Evolutionary conservation across 805 yeast species (phyloP).

Genomic region (Candida maris): DNA sequence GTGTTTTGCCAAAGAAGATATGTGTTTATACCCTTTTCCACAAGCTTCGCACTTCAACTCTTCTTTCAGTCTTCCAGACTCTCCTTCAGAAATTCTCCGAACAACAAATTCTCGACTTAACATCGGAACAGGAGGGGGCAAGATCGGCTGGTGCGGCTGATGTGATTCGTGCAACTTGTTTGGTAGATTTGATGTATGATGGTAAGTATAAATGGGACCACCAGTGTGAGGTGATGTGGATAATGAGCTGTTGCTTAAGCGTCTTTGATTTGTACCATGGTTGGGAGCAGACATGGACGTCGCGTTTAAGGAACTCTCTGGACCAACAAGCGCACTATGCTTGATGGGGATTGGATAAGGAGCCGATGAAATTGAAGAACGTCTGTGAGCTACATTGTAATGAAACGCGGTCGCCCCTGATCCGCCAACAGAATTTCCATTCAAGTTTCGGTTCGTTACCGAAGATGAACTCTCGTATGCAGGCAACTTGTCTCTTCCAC

Average conservation of each 20-base stretch:
- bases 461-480: not conserved
- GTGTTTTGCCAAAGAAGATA: constrained; percentile 82
- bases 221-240: constrained; percentile 19
- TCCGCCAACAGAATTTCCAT: not conserved
- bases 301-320: not conserved
- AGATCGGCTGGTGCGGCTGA: constrained; percentile 29
- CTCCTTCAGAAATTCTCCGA: constrained; percentile 81
- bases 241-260: not conserved
- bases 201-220: constrained; percentile 23
- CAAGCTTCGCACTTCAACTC: constrained; percentile 86
- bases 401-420: constrained; percentile 5
- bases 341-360: constrained; percentile 36
- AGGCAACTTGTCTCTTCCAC: not conserved
- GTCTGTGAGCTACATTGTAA: constrained; percentile 26
- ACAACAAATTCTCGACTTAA: constrained; percentile 70
- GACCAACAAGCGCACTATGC: constrained; percentile 5
- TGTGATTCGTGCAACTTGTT: too few species aligned
- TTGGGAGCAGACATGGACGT: not conserved
- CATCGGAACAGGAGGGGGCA: constrained; percentile 26
- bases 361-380: constrained; percentile 35
- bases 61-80: constrained; percentile 78
- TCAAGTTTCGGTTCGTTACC: constrained; percentile 1
- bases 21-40: constrained; percentile 88
- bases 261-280: not conserved
- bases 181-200: constrained; percentile 14